phyloP scores from a whole-genome alignment of 2,329 filamentous ascomycete genomes.

The Sarocladiaceae sp. region DNA sequence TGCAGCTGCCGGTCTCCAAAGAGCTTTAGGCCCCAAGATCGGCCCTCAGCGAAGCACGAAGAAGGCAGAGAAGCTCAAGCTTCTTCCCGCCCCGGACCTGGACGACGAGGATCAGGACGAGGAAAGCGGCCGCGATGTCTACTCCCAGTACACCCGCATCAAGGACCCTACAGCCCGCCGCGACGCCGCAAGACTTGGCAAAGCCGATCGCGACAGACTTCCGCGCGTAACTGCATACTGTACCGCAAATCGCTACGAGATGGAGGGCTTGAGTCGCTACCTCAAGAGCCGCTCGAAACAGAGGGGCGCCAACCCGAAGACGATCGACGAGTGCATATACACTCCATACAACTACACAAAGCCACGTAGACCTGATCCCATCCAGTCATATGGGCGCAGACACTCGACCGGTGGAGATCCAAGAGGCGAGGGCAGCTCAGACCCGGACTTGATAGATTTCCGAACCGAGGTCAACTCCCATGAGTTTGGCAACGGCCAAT shows the following conservation, averaged over 20 bases:
- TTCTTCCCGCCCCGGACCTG: conserved; percentile 85
- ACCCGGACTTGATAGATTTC: conserved; percentile 59
- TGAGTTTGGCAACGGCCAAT: conserved; percentile 18
- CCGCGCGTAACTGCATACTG: conserved; percentile 95
- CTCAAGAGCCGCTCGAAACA: conserved; percentile 77
- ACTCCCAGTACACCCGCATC: conserved; percentile 95
- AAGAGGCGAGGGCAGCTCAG: conserved; percentile 27
- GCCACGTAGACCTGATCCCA: conserved; percentile 24
- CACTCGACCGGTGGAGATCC: conserved; percentile 67
- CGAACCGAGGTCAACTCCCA: not conserved
- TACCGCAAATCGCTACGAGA: conserved; percentile 83
- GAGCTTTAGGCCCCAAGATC: conserved; percentile 55
- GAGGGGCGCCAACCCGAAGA: conserved; percentile 76
- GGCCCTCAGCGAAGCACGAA: conserved; percentile 93
- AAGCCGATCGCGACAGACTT: conserved; percentile 80
- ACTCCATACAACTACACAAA: conserved; percentile 80
- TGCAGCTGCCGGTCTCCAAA: conserved; percentile 27
- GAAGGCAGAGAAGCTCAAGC: conserved; percentile 92
- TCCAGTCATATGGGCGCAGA: conserved; percentile 54
- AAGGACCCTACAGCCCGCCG: conserved; percentile 90
- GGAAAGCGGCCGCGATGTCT: conserved; percentile 90
- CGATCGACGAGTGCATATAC: conserved; percentile 97
- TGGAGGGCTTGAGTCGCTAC: conserved; percentile 85
- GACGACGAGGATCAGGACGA: conserved; percentile 73
- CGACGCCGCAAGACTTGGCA: conserved; percentile 86